Evolutionary conservation across 2,329 filamentous ascomycete species (phyloP), one percentile per base, ranked within the genome.

Genomic region (Pestalotiopsis sp.): DNA sequence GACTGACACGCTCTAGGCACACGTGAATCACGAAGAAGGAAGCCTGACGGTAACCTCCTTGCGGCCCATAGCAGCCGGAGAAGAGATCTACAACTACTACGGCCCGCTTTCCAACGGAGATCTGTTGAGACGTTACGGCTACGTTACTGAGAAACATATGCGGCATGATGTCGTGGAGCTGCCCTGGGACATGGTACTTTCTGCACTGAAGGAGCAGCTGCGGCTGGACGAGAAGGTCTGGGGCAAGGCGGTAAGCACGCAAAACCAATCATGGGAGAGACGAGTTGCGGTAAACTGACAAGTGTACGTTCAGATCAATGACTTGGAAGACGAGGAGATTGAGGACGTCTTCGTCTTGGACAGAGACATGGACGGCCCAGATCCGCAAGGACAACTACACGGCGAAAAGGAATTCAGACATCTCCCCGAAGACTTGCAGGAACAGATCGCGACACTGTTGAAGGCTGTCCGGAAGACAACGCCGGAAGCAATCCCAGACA

Each of bases 51-150:
- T 96, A 79, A 92, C 90, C 27, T 85, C 92, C 0, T 84, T 95
- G 69, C 88, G 90, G 58, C 81, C 87, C 1, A 94, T 97, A 74
- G 81, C 80, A 27, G 86, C 87, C 0, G 92, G 92, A 5, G 88
- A 93, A 68, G 92, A 97, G 78, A 88, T 97, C 20, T 88, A 95
- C 77, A 97, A 97, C 78, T 95, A 97, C 80, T 97, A 97, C 73
- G 95, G 95, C 0, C 90, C 94, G 5, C 87, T 97, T 3, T 92
- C 94, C 11, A 92, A 93, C 69, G 92, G 92, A 1, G 94, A 98
- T 76, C 84, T 97, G 7, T 85, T 97, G 12, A 86, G 95, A 45
- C 87, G 94, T 14, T 97, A 97, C 74, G 95, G 95, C 20, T 97
- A 97, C 75, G 89, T 94, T n/a, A 95, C 93, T 0, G 82, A 88